phyloP scores from a whole-genome alignment of 768 basidiomycete species.

The Phanerochaete carnosa region DNA sequence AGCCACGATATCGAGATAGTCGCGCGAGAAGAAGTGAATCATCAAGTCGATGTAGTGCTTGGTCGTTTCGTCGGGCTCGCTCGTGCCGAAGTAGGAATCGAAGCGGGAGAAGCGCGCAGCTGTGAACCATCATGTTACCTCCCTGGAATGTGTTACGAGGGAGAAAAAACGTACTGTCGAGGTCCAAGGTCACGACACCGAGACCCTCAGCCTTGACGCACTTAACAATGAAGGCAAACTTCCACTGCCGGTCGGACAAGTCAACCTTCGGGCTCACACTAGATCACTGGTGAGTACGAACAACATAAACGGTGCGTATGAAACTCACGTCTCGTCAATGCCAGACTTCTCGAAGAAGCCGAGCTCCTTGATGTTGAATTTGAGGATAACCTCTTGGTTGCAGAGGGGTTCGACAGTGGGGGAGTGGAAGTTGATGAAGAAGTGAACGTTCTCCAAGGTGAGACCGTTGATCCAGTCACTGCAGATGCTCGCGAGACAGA shows the following conservation, averaged over 20 bases:
- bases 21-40: background rate
- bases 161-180: slow-evolving; percentile 10
- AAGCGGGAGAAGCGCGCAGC: slow-evolving; percentile 11
- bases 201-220: slow-evolving; percentile 11
- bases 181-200: slow-evolving; percentile 11
- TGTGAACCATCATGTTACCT: background rate
- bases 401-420: slow-evolving; percentile 11
- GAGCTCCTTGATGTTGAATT: slow-evolving; percentile 10
- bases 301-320: background rate
- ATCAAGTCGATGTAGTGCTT: background rate
- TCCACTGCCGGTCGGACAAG: slow-evolving; percentile 9
- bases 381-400: slow-evolving; percentile 4
- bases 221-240: slow-evolving; percentile 17
- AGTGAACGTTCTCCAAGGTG: slow-evolving; percentile 5
- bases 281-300: background rate
- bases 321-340: background rate
- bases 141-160: background rate
- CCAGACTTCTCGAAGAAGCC: slow-evolving; percentile 1
- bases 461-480: slow-evolving; percentile 25
- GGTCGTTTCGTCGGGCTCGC: background rate
- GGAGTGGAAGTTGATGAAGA: slow-evolving; percentile 18
- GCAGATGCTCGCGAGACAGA: slow-evolving; percentile 16
- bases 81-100: slow-evolving; percentile 5
- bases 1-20: slow-evolving; percentile 1
- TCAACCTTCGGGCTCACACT: background rate